Evolutionary conservation across 768 basidiomycete genomes (phyloP).

Genomic region (Inosperma sp.): DNA sequence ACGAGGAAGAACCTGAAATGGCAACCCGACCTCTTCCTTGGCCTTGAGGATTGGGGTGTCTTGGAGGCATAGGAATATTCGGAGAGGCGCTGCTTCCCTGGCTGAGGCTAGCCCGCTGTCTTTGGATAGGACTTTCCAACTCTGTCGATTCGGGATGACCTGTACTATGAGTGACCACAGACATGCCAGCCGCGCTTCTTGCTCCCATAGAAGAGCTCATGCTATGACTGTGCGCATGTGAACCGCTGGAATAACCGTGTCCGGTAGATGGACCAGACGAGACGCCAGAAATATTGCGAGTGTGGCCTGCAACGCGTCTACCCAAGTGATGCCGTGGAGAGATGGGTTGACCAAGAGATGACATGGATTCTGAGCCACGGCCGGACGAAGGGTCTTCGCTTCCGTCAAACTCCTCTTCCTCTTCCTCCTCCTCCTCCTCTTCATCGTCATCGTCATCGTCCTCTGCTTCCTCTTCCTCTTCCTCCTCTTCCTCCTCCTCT

Average conservation of each 20-base stretch:
- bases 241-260: slow-evolving; percentile 14
- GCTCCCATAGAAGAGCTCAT: slow-evolving; percentile 34
- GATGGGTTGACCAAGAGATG: slow-evolving; percentile 76
- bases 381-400: slow-evolving; percentile 55
- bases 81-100: slow-evolving; percentile 11
- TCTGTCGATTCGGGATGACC: slow-evolving; percentile 60
- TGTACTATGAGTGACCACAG: slow-evolving; percentile 53
- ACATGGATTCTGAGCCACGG: slow-evolving; percentile 77
- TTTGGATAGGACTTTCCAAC: slow-evolving; percentile 25
- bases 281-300: slow-evolving; percentile 24
- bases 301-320: slow-evolving; percentile 17
- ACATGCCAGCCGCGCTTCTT: slow-evolving; percentile 25
- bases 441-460: slow-evolving; percentile 25
- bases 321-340: slow-evolving; percentile 50
- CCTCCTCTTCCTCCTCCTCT: slow-evolving; percentile 27
- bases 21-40: neutral
- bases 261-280: slow-evolving; percentile 22
- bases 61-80: slow-evolving; percentile 41
- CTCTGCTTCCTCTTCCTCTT: slow-evolving; percentile 30
- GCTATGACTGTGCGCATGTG: slow-evolving; percentile 14
- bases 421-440: slow-evolving; percentile 31
- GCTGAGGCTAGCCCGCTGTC: slow-evolving; percentile 9
- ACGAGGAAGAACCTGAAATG: slow-evolving; percentile 1
- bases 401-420: slow-evolving; percentile 31
- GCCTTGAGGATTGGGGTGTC: slow-evolving; percentile 26